These are phyloP conservation scores for Dendrostoma leiphaemia DNA, from an alignment of 2,329 filamentous ascomycete genomes.

Conservation along the genomic window DNA sequence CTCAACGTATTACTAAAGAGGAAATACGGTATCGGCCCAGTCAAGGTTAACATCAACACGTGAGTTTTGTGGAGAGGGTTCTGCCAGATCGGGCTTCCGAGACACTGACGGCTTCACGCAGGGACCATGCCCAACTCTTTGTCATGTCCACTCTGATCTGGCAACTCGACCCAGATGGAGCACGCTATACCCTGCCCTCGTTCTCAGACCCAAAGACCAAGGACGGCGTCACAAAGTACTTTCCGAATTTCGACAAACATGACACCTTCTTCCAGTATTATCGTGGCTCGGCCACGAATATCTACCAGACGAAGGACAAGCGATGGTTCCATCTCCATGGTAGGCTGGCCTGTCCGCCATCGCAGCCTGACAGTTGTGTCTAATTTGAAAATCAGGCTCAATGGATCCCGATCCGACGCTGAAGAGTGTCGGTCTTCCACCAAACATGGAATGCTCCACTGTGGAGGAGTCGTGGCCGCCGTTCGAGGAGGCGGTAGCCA, in stretches of 20 bases:
- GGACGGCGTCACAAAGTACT: slow-evolving; percentile 11
- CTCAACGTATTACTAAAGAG: slow-evolving; percentile 40
- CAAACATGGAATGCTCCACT: slow-evolving; percentile 10
- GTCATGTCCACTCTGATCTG: slow-evolving; percentile 35
- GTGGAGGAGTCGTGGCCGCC: slow-evolving; percentile 7
- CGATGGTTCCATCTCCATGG: slow-evolving; percentile 24
- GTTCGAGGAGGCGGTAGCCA: slow-evolving; percentile 19
- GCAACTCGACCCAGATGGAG: slow-evolving; percentile 20
- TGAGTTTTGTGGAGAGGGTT: slow-evolving; percentile 21
- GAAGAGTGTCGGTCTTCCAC: slow-evolving; percentile 17
- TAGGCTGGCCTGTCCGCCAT: too few relatives aligned
- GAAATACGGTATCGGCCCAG: slow-evolving; percentile 41
- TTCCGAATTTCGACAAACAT: slow-evolving; percentile 26
- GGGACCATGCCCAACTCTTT: slow-evolving; percentile 41
- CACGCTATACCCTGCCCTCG: not conserved
- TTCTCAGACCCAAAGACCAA: not conserved
- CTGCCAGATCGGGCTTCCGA: slow-evolving; percentile 18
- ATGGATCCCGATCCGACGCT: slow-evolving; percentile 20
- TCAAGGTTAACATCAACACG: slow-evolving; percentile 44
- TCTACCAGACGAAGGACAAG: slow-evolving; percentile 22
- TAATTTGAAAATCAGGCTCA: not conserved
- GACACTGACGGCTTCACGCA: not conserved
- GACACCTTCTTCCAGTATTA: not conserved
- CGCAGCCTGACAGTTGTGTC: too few relatives aligned
- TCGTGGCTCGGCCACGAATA: slow-evolving; percentile 25